Evolutionary conservation across 2,329 filamentous ascomycete genomes (phyloP).

Genomic region (Epichloe sylvatica): DNA sequence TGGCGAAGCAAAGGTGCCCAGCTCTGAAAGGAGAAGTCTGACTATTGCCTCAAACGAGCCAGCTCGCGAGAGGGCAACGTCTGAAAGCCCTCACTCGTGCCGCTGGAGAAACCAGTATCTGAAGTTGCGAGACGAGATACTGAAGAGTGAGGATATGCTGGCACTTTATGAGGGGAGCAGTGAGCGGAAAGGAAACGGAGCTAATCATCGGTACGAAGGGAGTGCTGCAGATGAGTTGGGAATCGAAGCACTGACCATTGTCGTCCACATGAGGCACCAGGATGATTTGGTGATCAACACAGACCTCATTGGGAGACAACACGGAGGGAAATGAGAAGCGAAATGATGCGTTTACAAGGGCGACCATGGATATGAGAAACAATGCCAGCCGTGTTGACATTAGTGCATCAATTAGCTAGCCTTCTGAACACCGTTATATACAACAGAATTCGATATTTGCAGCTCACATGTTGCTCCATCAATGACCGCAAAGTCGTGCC

Average conservation of each 20-base stretch:
- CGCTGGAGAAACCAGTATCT: conserved; percentile 29
- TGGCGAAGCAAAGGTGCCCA: neutral
- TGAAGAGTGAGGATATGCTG: conserved; percentile 27
- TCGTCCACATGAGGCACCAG: conserved; percentile 34
- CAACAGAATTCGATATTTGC: too few relatives aligned
- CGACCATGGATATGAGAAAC: too few relatives aligned
- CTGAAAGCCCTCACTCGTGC: conserved; percentile 21
- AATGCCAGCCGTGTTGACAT: neutral
- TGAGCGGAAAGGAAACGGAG: conserved; percentile 6
- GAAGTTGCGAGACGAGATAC: conserved; percentile 26
- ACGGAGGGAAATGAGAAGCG: neutral
- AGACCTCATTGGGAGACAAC: conserved; percentile 15
- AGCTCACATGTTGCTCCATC: too few relatives aligned
- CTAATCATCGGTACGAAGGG: neutral
- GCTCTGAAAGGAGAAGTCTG: neutral
- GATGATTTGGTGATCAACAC: conserved; percentile 40
- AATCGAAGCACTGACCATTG: conserved; percentile 36
- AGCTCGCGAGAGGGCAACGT: neutral
- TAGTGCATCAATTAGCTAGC: neutral
- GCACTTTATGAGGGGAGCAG: conserved; percentile 10
- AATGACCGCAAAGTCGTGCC: too few relatives aligned
- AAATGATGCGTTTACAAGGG: neutral
- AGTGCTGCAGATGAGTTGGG: conserved; percentile 21
- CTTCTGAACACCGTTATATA: too few relatives aligned
- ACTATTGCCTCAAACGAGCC: neutral